phyloP scores from a whole-genome alignment of 2,329 filamentous ascomycete genomes.

The Penicillium vulpinum region DNA sequence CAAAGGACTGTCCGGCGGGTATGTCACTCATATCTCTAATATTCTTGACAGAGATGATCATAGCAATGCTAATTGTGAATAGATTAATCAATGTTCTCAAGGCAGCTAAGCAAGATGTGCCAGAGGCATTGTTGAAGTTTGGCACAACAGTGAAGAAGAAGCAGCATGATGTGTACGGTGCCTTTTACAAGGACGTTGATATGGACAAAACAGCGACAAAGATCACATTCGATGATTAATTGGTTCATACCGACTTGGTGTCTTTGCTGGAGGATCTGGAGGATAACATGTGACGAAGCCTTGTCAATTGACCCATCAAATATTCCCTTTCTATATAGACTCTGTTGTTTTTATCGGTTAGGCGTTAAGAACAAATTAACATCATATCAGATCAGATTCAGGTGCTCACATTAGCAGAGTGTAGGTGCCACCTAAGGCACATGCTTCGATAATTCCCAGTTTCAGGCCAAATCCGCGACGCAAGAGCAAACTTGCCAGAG shows the following conservation, averaged over 20 bases:
- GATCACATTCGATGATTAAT: slow-evolving; percentile 75
- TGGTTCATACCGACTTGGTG: slow-evolving; percentile 24
- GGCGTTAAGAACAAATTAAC: slow-evolving; percentile 20
- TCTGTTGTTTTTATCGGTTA: slow-evolving; percentile 25
- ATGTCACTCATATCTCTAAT: slow-evolving; percentile 47
- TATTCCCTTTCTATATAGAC: slow-evolving; percentile 39
- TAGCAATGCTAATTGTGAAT: slow-evolving; percentile 22
- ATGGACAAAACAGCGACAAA: slow-evolving; percentile 83
- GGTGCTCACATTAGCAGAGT: slow-evolving; percentile 61
- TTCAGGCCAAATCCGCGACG: slow-evolving; percentile 17
- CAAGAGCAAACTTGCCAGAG: slow-evolving; percentile 49
- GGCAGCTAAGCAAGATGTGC: slow-evolving; percentile 86
- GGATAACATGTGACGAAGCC: slow-evolving; percentile 20
- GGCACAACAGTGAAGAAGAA: slow-evolving; percentile 99
- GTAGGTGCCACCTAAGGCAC: slow-evolving; percentile 54
- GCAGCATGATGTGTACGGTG: slow-evolving; percentile 90
- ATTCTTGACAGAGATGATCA: background rate
- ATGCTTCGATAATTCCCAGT: slow-evolving; percentile 48
- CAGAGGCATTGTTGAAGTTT: slow-evolving; percentile 89
- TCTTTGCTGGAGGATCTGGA: slow-evolving; percentile 12
- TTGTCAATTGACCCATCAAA: slow-evolving; percentile 28
- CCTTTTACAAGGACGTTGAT: slow-evolving; percentile 90
- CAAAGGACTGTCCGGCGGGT: slow-evolving; percentile 86
- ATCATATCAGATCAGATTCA: slow-evolving; percentile 38
- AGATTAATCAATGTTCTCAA: slow-evolving; percentile 93